Evolutionary conservation across 208 protist species (phyloP).

Genomic region (Acanthamoeba castellanii): DNA sequence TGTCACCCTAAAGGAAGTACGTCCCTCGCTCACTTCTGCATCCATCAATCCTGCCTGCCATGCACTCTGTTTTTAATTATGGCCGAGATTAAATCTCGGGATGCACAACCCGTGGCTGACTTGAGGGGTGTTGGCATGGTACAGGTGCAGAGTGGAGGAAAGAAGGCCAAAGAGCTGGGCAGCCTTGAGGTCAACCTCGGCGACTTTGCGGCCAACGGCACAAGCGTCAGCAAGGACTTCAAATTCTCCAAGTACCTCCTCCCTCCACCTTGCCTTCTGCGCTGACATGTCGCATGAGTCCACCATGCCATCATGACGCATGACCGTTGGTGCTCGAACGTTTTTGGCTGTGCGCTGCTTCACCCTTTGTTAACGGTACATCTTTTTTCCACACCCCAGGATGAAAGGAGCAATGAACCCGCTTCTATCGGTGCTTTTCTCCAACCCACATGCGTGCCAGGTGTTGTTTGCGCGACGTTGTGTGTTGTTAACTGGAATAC

Average conservation of each 20-base stretch:
- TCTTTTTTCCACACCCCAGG: not conserved
- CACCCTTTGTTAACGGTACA: not conserved
- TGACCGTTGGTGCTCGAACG: too few species aligned
- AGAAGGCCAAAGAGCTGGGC: conserved; percentile 34
- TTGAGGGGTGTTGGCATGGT: not conserved
- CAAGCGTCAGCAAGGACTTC: conserved; percentile 56
- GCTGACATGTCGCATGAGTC: too few species aligned
- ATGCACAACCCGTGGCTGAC: not conserved
- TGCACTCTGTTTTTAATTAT: too few species aligned
- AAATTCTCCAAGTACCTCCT: conserved; percentile 40
- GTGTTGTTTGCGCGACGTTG: not conserved
- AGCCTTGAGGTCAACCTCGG: conserved; percentile 41
- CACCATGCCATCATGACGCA: too few species aligned
- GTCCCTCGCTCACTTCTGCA: not conserved
- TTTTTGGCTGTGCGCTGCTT: not conserved
- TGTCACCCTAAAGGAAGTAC: conserved; percentile 42
- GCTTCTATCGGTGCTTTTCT: not conserved
- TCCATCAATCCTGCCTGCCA: not conserved
- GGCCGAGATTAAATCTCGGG: not conserved
- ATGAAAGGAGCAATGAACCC: not conserved
- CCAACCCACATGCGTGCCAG: not conserved
- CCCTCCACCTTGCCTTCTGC: not conserved
- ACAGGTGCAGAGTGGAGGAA: not conserved
- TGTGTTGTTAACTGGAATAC: not conserved
- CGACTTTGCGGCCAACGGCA: conserved; percentile 57